Base-by-base conservation (phyloP, 1,284 basidiomycete genomes). In the Earliella scabrosa region DNA sequence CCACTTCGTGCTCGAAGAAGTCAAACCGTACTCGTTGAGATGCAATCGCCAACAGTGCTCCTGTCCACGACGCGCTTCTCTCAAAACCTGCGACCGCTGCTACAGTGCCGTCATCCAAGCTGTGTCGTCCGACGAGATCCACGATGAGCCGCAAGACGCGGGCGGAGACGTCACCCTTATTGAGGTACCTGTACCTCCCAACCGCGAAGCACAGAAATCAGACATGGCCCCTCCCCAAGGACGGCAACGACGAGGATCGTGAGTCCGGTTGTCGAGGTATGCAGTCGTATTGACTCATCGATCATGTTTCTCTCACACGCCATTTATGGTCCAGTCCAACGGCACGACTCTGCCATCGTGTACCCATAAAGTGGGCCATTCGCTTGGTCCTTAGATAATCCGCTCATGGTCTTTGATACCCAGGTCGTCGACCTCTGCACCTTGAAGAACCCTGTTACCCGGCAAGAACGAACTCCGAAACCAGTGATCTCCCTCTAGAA, bases 401-500 rank as follows among this genome's bases (percentile, higher is more conserved):
- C 29, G 13, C 29, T 31, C 13, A 31, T 31, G 13, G 29, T 31
- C 29, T 7, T 13, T 31, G 6, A 13, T 7, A 8, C 5, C 1
- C 20, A 23, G 31, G 20, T 38, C n/a, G 31, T 3, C 32, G 16
- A 14, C 8, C 21, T 23, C n/a, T 20, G 9, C n/a, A 31, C 3
- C n/a, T 23, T 26, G 18, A 45, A 1, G n/a, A n/a, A n/a, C n/a
- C 36, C 41, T 2, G 4, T 41, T 13, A 23, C 20, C 20, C 10
- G 8, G 23, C 46, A 24, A 54, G 52, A 27, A 18, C 23, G n/a
- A 44, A 52, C 27, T 26, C 18, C 7, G 59, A 56, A 44, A 60
- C 55, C 2, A 64, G 64, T 7, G 65, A 66, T 24, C 35, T 66
- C 4, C 64, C 65, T 3, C 10, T 52, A 4, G 64, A 66, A 34